phyloP scores from a whole-genome alignment of 1,139 yeast genomes.

The Taphrina pruni region DNA sequence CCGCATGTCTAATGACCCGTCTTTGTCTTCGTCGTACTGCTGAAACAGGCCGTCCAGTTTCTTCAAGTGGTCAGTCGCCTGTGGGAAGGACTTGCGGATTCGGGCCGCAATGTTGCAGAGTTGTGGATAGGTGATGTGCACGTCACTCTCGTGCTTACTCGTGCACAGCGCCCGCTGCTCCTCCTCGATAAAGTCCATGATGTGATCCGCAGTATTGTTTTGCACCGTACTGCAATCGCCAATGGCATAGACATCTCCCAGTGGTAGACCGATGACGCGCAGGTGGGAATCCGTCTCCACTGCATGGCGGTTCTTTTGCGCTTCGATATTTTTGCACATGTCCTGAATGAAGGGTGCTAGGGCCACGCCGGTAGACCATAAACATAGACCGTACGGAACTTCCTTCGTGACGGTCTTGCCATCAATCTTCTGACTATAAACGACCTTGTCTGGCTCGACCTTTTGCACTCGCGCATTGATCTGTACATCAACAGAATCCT shows the following conservation, averaged over 20 bases:
- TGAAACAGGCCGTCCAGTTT: slow-evolving; percentile 60
- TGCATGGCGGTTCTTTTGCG: slow-evolving; percentile 64
- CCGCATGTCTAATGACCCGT: slow-evolving; percentile 59
- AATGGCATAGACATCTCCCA: slow-evolving; percentile 68
- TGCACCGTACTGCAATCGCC: slow-evolving; percentile 69
- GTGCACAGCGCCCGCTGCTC: slow-evolving; percentile 54
- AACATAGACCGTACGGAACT: slow-evolving; percentile 65
- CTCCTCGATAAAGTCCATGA: slow-evolving; percentile 49
- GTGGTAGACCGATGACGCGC: slow-evolving; percentile 66
- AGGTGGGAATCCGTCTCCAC: slow-evolving; percentile 71
- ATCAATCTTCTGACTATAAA: slow-evolving; percentile 59
- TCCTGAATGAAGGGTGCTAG: slow-evolving; percentile 63
- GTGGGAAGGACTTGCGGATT: slow-evolving; percentile 61
- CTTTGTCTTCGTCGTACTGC: slow-evolving; percentile 57
- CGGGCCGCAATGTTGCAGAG: slow-evolving; percentile 57
- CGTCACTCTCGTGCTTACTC: slow-evolving; percentile 53
- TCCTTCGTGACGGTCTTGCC: slow-evolving; percentile 57
- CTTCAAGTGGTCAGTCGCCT: slow-evolving; percentile 62
- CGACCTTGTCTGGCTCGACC: slow-evolving; percentile 60
- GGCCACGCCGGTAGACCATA: slow-evolving; percentile 74
- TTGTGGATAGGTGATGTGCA: slow-evolving; percentile 58
- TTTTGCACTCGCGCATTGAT: slow-evolving; percentile 66
- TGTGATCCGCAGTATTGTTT: slow-evolving; percentile 62
- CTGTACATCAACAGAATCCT: slow-evolving; percentile 64
- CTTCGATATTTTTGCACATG: slow-evolving; percentile 56